Conservation (phyloP, 768 basidiomycete species). For the Tulasnella calospora region DNA sequence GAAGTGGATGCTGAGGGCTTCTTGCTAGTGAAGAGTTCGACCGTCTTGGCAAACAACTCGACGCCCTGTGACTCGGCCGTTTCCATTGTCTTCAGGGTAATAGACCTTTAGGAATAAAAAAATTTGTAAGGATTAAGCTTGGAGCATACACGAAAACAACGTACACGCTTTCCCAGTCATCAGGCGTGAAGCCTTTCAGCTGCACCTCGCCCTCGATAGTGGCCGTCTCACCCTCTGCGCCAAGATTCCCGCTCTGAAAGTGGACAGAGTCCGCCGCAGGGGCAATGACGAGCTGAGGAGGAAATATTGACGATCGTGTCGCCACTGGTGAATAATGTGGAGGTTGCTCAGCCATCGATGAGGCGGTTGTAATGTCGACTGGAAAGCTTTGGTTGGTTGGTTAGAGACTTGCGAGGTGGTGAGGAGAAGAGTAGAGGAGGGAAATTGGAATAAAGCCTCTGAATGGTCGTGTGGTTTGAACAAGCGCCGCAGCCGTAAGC, state of each 20-base stretch:
- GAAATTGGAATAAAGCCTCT: no score
- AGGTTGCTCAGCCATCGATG: slow-evolving; percentile 7
- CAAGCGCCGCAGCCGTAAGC: neutral
- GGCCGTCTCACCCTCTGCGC: slow-evolving; percentile 75
- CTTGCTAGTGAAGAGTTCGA: slow-evolving; percentile 60
- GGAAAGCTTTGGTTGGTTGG: no score
- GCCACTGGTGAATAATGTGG: slow-evolving; percentile 19
- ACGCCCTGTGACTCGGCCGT: slow-evolving; percentile 61
- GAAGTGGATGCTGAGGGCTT: slow-evolving; percentile 40
- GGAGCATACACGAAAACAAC: slow-evolving; percentile 36
- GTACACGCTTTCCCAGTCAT: slow-evolving; percentile 65
- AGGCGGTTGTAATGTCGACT: no score
- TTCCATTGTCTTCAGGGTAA: slow-evolving; percentile 39
- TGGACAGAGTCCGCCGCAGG: slow-evolving; percentile 64
- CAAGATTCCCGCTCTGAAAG: slow-evolving; percentile 83
- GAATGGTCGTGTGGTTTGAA: no score
- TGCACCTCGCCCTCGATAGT: slow-evolving; percentile 86
- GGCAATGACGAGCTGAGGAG: slow-evolving; percentile 61
- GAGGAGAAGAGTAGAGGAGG: no score
- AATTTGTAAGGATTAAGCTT: neutral
- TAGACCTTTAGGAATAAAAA: slow-evolving; percentile 22
- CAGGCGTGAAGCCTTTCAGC: slow-evolving; percentile 61
- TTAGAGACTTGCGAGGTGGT: no score
- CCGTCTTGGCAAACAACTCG: slow-evolving; percentile 56
- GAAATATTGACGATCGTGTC: slow-evolving; percentile 5